Conservation (phyloP, 2,329 filamentous ascomycete species). For the Colletotrichum musicola region DNA sequence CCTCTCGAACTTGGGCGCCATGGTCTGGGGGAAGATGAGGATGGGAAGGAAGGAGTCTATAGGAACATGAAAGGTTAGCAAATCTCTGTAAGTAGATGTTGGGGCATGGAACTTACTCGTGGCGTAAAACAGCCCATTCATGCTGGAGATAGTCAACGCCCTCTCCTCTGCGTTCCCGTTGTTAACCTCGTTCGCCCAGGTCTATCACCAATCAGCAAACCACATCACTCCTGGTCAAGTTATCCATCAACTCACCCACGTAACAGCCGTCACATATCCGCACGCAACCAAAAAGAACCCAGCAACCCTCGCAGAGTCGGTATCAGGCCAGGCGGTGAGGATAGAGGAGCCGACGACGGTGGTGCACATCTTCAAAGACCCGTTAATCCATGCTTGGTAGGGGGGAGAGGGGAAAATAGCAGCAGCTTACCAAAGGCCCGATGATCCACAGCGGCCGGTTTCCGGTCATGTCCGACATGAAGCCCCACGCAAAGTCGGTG, state of each 20-base stretch:
- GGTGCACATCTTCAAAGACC: background rate
- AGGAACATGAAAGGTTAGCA: slow-evolving; percentile 21
- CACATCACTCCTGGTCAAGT: background rate
- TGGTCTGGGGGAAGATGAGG: slow-evolving; percentile 50
- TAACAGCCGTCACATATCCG: slow-evolving; percentile 23
- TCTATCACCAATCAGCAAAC: slow-evolving; percentile 36
- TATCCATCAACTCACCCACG: background rate
- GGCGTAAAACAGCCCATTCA: slow-evolving; percentile 50
- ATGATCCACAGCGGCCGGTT: slow-evolving; percentile 22
- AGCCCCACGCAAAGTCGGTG: slow-evolving; percentile 24
- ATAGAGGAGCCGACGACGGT: slow-evolving; percentile 26
- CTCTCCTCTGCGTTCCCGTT: slow-evolving; percentile 48
- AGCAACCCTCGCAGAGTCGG: slow-evolving; percentile 16
- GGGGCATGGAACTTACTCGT: background rate
- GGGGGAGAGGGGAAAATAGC: accelerated
- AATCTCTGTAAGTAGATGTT: accelerated
- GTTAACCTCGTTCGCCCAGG: slow-evolving; percentile 51
- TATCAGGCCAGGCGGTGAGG: slow-evolving; percentile 11
- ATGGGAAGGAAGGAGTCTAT: slow-evolving; percentile 48
- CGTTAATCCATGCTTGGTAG: background rate
- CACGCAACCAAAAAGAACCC: slow-evolving; percentile 25
- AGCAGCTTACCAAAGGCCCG: slow-evolving; percentile 4
- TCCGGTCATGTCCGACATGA: slow-evolving; percentile 23
- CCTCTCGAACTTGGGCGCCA: slow-evolving; percentile 45
- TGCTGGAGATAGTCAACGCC: slow-evolving; percentile 48